Conservation (phyloP, 768 basidiomycete species). For the Pleurotus djamor region DNA sequence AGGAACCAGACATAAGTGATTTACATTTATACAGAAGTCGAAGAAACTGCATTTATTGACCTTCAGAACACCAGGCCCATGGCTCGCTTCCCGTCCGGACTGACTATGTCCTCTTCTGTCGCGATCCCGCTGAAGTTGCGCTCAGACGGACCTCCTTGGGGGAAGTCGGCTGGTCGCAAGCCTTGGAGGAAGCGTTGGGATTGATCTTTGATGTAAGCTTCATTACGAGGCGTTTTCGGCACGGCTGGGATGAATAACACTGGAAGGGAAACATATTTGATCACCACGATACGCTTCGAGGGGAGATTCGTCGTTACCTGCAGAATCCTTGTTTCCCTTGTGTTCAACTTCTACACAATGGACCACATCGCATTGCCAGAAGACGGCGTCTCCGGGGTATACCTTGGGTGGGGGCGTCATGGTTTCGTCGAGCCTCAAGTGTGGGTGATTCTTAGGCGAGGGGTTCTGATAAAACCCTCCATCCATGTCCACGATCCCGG, state of each 20-base stretch:
- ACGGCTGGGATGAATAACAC: conserved; percentile 82
- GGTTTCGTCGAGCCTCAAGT: conserved; percentile 57
- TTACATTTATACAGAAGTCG: no score
- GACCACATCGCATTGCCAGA: conserved; percentile 68
- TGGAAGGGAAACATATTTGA: conserved; percentile 11
- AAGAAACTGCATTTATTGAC: no score
- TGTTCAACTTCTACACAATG: conserved; percentile 53
- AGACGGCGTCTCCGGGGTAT: conserved; percentile 74
- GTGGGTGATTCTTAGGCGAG: conserved; percentile 64
- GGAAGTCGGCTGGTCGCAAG: conserved; percentile 77
- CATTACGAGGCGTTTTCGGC: conserved; percentile 61
- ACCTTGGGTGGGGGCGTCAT: conserved; percentile 76
- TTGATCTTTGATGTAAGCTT: conserved; percentile 60
- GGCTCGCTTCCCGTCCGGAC: no score
- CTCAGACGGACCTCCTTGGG: conserved; percentile 23
- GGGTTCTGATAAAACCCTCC: conserved; percentile 35
- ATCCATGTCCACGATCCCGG: conserved; percentile 40
- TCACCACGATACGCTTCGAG: not conserved
- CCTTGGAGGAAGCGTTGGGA: conserved; percentile 58
- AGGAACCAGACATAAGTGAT: no score
- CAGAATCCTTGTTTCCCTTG: conserved; percentile 49
- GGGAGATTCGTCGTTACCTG: not conserved
- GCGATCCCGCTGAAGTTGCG: no score
- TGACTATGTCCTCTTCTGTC: no score
- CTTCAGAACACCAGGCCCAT: no score